phyloP scores from a whole-genome alignment of 768 basidiomycete genomes.

The Gautieria morchelliformis region DNA sequence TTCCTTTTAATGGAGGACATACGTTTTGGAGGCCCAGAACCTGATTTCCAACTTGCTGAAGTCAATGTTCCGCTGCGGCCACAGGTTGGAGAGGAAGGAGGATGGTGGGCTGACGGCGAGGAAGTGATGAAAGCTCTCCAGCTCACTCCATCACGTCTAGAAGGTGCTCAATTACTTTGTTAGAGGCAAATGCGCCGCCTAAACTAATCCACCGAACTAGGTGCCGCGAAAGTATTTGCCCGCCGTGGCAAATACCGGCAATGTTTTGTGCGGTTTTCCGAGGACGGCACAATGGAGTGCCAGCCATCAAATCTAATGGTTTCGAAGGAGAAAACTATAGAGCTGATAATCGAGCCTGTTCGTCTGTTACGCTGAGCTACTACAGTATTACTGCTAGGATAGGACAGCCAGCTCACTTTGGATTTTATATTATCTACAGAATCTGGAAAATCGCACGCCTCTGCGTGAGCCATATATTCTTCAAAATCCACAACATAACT shows the following conservation, averaged over 20 bases:
- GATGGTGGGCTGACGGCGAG: conserved; percentile 13
- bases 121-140: conserved; percentile 12
- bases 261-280: conserved; percentile 10
- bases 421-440: background rate
- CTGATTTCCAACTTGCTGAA: conserved; percentile 12
- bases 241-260: conserved; percentile 12
- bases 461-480: background rate
- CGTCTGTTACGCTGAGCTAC: background rate
- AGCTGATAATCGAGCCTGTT: conserved; percentile 12
- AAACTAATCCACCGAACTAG: background rate
- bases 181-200: background rate
- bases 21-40: conserved; percentile 7
- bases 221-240: conserved; percentile 10
- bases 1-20: conserved; percentile 12
- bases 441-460: background rate
- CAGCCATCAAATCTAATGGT: conserved; percentile 9
- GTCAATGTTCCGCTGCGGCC: conserved; percentile 8
- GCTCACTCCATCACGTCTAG: conserved; percentile 9
- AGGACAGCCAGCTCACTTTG: background rate
- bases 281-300: conserved; percentile 3
- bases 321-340: conserved; percentile 10
- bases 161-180: conserved; percentile 4
- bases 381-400: background rate
- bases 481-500: background rate
- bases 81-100: background rate